phyloP scores from a whole-genome alignment of 2,329 filamentous ascomycete species.

The Pyricularia pennisetigena region DNA sequence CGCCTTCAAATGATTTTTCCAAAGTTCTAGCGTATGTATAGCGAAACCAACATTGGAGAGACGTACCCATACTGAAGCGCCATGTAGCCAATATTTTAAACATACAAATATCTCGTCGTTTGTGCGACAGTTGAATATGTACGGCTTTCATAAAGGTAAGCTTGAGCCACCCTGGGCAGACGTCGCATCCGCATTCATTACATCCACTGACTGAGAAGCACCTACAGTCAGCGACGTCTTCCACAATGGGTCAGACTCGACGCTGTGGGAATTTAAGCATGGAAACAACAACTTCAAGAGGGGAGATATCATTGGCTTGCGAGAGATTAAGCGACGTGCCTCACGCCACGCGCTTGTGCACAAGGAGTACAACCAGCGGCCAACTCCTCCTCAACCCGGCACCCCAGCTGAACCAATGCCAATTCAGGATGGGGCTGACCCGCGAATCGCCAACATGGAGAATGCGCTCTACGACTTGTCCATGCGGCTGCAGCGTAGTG shows the following conservation, averaged over 20 bases:
- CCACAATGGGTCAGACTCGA: slow-evolving; percentile 86
- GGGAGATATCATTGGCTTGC: slow-evolving; percentile 79
- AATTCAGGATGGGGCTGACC: slow-evolving; percentile 62
- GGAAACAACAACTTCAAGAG: slow-evolving; percentile 95
- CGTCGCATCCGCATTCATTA: background rate
- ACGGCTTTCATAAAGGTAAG: slow-evolving; percentile 95
- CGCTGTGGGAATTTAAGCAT: slow-evolving; percentile 98
- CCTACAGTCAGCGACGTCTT: slow-evolving; percentile 93
- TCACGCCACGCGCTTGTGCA: slow-evolving; percentile 90
- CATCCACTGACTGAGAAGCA: background rate
- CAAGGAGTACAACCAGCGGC: slow-evolving; percentile 78
- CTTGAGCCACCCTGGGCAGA: slow-evolving; percentile 1
- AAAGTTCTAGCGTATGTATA: slow-evolving; percentile 86
- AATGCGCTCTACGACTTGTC: slow-evolving; percentile 75
- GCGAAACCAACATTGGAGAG: slow-evolving; percentile 1
- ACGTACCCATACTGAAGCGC: background rate
- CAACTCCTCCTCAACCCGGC: slow-evolving; percentile 63
- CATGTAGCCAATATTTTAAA: slow-evolving; percentile 86
- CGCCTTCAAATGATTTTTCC: slow-evolving; percentile 91
- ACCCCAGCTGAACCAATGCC: slow-evolving; percentile 75
- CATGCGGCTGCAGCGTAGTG: slow-evolving; percentile 65
- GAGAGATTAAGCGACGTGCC: slow-evolving; percentile 91
- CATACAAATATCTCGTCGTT: slow-evolving; percentile 99
- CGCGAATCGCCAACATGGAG: slow-evolving; percentile 65
- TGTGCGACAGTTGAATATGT: slow-evolving; percentile 97